These are phyloP conservation scores for Neurospora sp. DNA, from an alignment of 495 filamentous ascomycete species.

Conservation along the genomic window DNA sequence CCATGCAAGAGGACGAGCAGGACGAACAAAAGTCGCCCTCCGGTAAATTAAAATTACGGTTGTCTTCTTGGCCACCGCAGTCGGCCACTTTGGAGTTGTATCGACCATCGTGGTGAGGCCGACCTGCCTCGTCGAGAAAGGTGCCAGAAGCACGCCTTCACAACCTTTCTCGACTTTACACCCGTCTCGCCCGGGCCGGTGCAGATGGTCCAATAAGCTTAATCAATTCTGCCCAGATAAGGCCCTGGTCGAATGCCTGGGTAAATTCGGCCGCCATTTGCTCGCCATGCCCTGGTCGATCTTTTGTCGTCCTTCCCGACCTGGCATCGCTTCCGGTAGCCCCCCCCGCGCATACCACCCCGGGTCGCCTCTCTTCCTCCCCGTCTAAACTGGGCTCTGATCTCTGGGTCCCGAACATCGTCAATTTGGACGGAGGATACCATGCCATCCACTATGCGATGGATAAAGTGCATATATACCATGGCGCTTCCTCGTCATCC, in stretches of 20 bases:
- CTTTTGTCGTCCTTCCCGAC: not conserved
- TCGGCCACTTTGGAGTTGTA: not conserved
- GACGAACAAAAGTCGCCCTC: not conserved
- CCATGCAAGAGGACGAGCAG: not conserved
- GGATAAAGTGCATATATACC: not conserved
- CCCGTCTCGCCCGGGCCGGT: not conserved
- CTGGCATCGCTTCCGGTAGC: not conserved
- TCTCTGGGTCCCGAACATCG: not conserved
- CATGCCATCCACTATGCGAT: not conserved
- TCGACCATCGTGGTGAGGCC: not conserved
- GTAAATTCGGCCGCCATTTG: slow-evolving; percentile 20
- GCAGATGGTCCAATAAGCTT: slow-evolving; percentile 14
- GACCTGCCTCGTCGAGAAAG: slow-evolving; percentile 22
- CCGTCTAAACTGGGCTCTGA: not conserved
- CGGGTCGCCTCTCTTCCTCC: not conserved
- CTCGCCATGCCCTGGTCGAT: slow-evolving; percentile 1
- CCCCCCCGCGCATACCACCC: not conserved
- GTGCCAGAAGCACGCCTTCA: not conserved
- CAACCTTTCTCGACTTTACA: not conserved
- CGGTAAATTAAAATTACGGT: not conserved
- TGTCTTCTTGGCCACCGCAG: not conserved
- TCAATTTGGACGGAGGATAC: not conserved
- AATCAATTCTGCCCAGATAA: slow-evolving; percentile 17
- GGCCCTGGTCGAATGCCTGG: slow-evolving; percentile 8
- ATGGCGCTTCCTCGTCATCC: not conserved